Evolutionary conservation across 208 protist species (phyloP).

Genomic region (Herpetomonas samuelpessoai): DNA sequence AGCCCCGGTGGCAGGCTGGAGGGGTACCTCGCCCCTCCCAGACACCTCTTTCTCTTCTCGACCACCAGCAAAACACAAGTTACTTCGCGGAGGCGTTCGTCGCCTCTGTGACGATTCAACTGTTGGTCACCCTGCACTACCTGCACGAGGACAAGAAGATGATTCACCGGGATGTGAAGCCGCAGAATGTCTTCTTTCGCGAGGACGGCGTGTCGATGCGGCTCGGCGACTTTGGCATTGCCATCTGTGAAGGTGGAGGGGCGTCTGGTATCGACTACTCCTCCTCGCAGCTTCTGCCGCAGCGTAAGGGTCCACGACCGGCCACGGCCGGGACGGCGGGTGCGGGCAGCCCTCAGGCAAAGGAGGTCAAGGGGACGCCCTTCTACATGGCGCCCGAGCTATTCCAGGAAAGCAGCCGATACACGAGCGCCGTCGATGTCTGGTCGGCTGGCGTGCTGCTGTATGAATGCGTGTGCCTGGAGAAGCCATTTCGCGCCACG

Average conservation of each 20-base stretch:
- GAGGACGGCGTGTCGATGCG: slow-evolving; percentile 52
- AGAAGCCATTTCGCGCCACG: slow-evolving; percentile 52
- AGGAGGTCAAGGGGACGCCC: slow-evolving; percentile 81
- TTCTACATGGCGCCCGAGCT: slow-evolving; percentile 94
- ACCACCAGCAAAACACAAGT: background rate
- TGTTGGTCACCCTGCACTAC: slow-evolving; percentile 54
- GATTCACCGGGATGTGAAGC: slow-evolving; percentile 89
- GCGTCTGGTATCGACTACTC: background rate
- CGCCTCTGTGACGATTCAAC: slow-evolving; percentile 68
- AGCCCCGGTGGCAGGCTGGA: background rate
- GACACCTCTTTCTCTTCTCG: background rate
- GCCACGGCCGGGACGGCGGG: too few species aligned
- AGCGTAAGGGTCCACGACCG: too few species aligned
- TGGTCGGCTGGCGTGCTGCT: slow-evolving; percentile 95
- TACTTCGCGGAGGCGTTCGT: slow-evolving; percentile 40
- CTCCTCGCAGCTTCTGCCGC: background rate
- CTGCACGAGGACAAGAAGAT: slow-evolving; percentile 66
- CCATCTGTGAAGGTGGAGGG: slow-evolving; percentile 6
- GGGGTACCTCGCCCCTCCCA: background rate
- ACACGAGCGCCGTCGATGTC: slow-evolving; percentile 94
- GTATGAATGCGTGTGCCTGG: slow-evolving; percentile 87
- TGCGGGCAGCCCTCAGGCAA: slow-evolving; percentile 32
- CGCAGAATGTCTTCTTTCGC: slow-evolving; percentile 84
- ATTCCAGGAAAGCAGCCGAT: slow-evolving; percentile 64
- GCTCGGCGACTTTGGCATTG: slow-evolving; percentile 86